phyloP scores from a whole-genome alignment of 345 rosid species.

The Linum trigynum region DNA sequence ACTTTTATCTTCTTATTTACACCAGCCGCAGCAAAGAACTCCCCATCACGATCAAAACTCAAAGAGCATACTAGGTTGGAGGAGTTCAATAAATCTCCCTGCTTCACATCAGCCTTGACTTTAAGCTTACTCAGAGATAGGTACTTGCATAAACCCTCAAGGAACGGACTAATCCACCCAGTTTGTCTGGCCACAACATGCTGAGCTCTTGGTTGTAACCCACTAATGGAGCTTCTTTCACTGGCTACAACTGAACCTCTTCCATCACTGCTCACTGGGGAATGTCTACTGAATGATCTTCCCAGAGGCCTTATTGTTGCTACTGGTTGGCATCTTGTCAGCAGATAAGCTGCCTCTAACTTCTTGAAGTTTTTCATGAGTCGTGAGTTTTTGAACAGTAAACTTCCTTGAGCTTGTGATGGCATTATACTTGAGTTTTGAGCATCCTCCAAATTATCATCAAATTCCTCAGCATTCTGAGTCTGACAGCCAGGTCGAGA shows the following conservation, averaged over 20 bases:
- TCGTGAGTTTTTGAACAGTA: slow-evolving; percentile 52
- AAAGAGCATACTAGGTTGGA: slow-evolving; percentile 85
- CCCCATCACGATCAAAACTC: slow-evolving; percentile 85
- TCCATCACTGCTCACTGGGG: slow-evolving; percentile 63
- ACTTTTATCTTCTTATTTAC: slow-evolving; percentile 91
- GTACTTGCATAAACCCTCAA: slow-evolving; percentile 89
- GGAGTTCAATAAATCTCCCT: slow-evolving; percentile 82
- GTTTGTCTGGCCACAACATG: slow-evolving; percentile 34
- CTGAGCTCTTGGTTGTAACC: slow-evolving; percentile 39
- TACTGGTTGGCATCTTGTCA: slow-evolving; percentile 55
- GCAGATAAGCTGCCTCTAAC: slow-evolving; percentile 74
- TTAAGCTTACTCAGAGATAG: slow-evolving; percentile 68
- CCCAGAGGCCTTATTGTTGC: slow-evolving; percentile 31
- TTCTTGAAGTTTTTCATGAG: slow-evolving; percentile 87
- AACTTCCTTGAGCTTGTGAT: slow-evolving; percentile 42
- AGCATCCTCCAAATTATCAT: slow-evolving; percentile 33
- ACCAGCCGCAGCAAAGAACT: slow-evolving; percentile 90
- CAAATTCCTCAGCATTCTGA: slow-evolving; percentile 32
- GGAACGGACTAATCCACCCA: slow-evolving; percentile 95
- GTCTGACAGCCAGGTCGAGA: slow-evolving; percentile 35
- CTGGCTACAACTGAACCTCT: slow-evolving; percentile 58
- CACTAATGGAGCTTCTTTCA: slow-evolving; percentile 73
- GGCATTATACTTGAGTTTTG: slow-evolving; percentile 28
- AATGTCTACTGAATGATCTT: slow-evolving; percentile 37
- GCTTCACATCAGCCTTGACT: slow-evolving; percentile 84